Percentiles rank a stretch among this genome's conserved stretches.
These are phyloP conservation scores for Candida stauntonica DNA, from an alignment of 805 yeast species.

Conservation along the genomic window DNA sequence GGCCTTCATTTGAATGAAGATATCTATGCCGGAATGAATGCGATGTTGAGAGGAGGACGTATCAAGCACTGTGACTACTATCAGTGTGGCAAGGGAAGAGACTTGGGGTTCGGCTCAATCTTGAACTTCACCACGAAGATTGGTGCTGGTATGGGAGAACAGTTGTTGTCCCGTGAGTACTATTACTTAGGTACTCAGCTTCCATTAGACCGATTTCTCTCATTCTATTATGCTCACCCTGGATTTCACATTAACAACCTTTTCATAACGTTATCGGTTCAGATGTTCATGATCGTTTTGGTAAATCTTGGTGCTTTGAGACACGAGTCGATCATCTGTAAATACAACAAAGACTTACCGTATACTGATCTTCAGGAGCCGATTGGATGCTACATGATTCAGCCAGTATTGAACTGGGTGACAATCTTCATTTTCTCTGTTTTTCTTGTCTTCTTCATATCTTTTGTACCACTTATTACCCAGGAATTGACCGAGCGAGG, in stretches of 20 bases:
- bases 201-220: slow-evolving; percentile 83
- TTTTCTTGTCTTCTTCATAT: slow-evolving; percentile 87
- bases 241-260: slow-evolving; percentile 93
- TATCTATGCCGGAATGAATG: slow-evolving; percentile 94
- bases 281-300: slow-evolving; percentile 75
- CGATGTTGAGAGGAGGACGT: slow-evolving; percentile 83
- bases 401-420: slow-evolving; percentile 89
- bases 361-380: slow-evolving; percentile 73
- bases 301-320: slow-evolving; percentile 75
- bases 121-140: slow-evolving; percentile 91
- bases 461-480: slow-evolving; percentile 81
- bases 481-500: slow-evolving; percentile 91
- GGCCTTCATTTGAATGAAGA: slow-evolving; percentile 93
- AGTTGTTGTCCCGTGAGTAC: slow-evolving; percentile 85
- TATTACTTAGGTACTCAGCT: slow-evolving; percentile 85
- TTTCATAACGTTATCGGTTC: slow-evolving; percentile 83
- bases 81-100: slow-evolving; percentile 97
- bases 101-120: slow-evolving; percentile 88
- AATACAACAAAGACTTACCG: slow-evolving; percentile 60
- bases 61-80: slow-evolving; percentile 94
- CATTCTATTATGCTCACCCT: slow-evolving; percentile 95
- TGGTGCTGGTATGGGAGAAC: slow-evolving; percentile 99
- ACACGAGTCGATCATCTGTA: slow-evolving; percentile 67
- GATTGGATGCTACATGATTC: slow-evolving; percentile 77
- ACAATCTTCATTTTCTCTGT: slow-evolving; percentile 83